Evolutionary conservation across 1,284 basidiomycete genomes (phyloP).

Genomic region (Fomitiporia mediterranea): DNA sequence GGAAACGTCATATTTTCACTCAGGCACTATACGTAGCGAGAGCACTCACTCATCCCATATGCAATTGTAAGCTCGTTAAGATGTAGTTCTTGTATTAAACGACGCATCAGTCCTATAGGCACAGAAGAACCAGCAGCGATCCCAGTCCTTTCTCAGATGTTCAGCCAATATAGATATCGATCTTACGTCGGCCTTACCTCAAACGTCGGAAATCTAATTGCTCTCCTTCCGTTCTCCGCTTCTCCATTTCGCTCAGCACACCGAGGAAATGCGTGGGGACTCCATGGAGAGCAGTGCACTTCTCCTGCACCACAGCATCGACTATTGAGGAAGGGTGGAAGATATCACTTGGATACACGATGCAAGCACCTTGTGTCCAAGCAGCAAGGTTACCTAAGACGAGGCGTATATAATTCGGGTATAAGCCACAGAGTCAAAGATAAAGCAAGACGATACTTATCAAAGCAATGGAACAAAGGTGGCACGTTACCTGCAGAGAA

Average conservation of each 20-base stretch:
- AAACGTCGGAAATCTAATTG: constrained; percentile 44
- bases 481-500: constrained; percentile 62
- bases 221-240: constrained; percentile 43
- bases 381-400: constrained; percentile 79
- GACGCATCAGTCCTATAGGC: constrained; percentile 75
- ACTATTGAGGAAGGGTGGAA: constrained; percentile 64
- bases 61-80: constrained; percentile 69
- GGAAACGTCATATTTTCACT: no score
- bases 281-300: constrained; percentile 76
- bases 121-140: constrained; percentile 77
- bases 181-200: constrained; percentile 37
- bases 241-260: constrained; percentile 61
- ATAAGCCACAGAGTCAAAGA: not conserved
- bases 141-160: constrained; percentile 50
- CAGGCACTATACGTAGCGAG: no score
- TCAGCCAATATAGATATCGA: not conserved
- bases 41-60: constrained; percentile 70
- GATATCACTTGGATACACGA: constrained; percentile 70
- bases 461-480: constrained; percentile 83
- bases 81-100: constrained; percentile 61
- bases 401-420: constrained; percentile 45
- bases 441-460: constrained; percentile 45
- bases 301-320: constrained; percentile 59
- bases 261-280: constrained; percentile 84
- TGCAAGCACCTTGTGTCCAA: constrained; percentile 68